Conservation (phyloP, 192 early-diverging fungal genomes). For the Backusella australiensis region DNA sequence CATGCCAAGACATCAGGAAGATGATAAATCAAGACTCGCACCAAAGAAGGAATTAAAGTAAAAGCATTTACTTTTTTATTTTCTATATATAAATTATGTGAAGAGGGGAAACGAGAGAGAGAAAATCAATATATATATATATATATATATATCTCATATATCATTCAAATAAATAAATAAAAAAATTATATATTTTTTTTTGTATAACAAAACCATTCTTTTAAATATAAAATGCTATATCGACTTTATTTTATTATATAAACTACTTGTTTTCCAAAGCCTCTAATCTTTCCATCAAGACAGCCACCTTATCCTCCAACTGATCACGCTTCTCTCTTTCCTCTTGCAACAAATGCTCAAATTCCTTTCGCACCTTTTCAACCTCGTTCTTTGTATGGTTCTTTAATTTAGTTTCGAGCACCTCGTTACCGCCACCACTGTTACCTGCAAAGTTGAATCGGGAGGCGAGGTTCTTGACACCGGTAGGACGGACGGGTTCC, state of each 20-base stretch:
- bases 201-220: too few relatives aligned
- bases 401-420: slow-evolving; percentile 36
- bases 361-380: slow-evolving; percentile 35
- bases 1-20: slow-evolving; percentile 11
- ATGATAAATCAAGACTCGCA: slow-evolving; percentile 9
- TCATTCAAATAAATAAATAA: neutral
- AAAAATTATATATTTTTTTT: too few relatives aligned
- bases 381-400: slow-evolving; percentile 36
- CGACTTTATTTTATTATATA: neutral
- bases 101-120: neutral
- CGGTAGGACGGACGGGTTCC: slow-evolving; percentile 14
- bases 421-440: slow-evolving; percentile 27
- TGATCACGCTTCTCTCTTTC: slow-evolving; percentile 24
- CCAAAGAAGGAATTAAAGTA: slow-evolving; percentile 8
- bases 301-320: slow-evolving; percentile 27
- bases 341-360: slow-evolving; percentile 24
- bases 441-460: slow-evolving; percentile 32
- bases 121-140: neutral
- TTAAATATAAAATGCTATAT: neutral
- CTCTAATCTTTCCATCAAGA: slow-evolving; percentile 22
- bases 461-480: slow-evolving; percentile 29
- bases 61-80: neutral
- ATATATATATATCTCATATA: neutral
- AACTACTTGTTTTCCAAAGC: slow-evolving; percentile 10
- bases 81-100: neutral